Percentiles rank a stretch among this genome's conserved stretches.
phyloP scores from a whole-genome alignment of 768 basidiomycete species.

The Rhodotorula graminis region DNA sequence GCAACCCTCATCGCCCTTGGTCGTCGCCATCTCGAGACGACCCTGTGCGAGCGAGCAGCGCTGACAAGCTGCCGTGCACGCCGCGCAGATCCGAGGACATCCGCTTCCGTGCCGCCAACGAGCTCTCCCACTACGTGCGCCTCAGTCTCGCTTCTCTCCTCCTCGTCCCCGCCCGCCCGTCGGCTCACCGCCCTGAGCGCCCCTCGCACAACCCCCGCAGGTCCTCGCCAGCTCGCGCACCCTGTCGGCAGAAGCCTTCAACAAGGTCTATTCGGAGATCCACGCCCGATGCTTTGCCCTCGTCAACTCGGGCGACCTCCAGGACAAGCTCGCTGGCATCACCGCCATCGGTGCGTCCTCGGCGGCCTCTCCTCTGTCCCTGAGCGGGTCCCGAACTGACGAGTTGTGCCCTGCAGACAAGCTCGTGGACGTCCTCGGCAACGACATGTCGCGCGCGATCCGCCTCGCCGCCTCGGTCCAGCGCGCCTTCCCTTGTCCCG shows the following conservation, averaged over 20 bases:
- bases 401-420: constrained; percentile 53
- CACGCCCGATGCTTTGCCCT: constrained; percentile 39
- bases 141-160: background rate
- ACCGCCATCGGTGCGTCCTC: constrained; percentile 82
- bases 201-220: background rate
- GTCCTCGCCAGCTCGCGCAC: constrained; percentile 37
- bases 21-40: too few relatives aligned
- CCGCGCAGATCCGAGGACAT: constrained; percentile 18
- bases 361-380: constrained; percentile 30
- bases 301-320: constrained; percentile 53
- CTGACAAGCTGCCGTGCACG: background rate
- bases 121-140: constrained; percentile 18
- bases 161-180: background rate
- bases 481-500: constrained; percentile 80
- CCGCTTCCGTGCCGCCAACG: constrained; percentile 23
- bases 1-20: background rate
- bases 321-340: constrained; percentile 79
- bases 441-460: constrained; percentile 76
- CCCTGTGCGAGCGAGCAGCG: background rate
- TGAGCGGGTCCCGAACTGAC: background rate
- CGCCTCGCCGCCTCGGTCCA: constrained; percentile 90
- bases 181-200: background rate
- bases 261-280: constrained; percentile 38
- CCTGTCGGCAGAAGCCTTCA: constrained; percentile 38
- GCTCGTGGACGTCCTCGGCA: constrained; percentile 68